Conservation (phyloP, 176 grass and related monocot species). For the Avena atlantica region DNA sequence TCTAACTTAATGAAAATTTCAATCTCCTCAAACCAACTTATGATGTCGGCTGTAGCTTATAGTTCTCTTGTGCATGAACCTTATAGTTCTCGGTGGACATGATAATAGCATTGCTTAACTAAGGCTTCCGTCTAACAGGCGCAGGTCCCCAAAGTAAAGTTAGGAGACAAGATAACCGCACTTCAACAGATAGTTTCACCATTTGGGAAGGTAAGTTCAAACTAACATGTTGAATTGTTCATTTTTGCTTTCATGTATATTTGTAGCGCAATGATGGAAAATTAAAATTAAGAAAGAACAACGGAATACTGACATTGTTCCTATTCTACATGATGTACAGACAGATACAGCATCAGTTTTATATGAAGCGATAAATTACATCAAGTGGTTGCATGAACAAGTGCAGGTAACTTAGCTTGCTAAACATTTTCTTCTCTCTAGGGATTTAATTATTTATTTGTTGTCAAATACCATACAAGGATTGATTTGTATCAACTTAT, state of each 20-base stretch:
- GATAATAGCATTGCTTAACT: background rate
- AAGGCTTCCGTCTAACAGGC: conserved; percentile 32
- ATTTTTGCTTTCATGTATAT: background rate
- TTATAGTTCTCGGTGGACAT: background rate
- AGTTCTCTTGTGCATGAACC: background rate
- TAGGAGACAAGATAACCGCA: conserved; percentile 85
- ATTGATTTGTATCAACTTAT: background rate
- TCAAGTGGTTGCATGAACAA: conserved; percentile 94
- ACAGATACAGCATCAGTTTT: conserved; percentile 96
- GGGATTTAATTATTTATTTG: background rate
- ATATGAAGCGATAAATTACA: conserved; percentile 85
- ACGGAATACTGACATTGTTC: background rate
- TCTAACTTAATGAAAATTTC: background rate
- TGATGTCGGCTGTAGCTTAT: background rate
- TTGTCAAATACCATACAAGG: background rate
- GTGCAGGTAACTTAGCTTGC: conserved; percentile 64
- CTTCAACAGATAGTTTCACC: conserved; percentile 95
- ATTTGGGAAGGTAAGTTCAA: conserved; percentile 77
- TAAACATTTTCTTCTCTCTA: background rate
- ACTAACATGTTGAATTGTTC: background rate
- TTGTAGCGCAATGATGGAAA: background rate
- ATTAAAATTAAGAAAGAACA: background rate
- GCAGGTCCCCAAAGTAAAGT: conserved; percentile 78
- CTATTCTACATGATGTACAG: conserved; percentile 44
- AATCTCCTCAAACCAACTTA: conserved; percentile 15